These are phyloP conservation scores for Eutrema japonicum DNA, from an alignment of 345 rosid genomes.

Conservation along the genomic window DNA sequence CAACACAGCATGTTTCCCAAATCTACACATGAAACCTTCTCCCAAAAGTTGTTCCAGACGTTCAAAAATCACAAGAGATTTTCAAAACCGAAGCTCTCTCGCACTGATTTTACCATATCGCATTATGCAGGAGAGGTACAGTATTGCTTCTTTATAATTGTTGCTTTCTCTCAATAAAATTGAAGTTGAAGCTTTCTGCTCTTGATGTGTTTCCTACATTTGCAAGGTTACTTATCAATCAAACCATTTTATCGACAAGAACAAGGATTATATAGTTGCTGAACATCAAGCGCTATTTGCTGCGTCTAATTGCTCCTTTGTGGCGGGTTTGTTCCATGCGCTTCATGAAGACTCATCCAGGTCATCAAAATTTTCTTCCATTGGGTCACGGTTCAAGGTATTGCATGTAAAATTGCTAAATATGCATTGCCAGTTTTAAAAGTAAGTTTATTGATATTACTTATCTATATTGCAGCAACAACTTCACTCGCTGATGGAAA, in stretches of 20 bases:
- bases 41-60: constrained; percentile 91
- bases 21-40: constrained; percentile 90
- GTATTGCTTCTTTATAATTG: constrained; percentile 16
- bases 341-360: constrained; percentile 86
- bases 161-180: constrained; percentile 5
- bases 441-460: constrained; percentile 26
- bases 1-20: constrained; percentile 89
- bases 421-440: constrained; percentile 7
- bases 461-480: constrained; percentile 70
- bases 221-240: constrained; percentile 79
- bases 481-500: constrained; percentile 98
- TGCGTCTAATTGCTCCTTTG: constrained; percentile 80
- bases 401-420: constrained; percentile 30
- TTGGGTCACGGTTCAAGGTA: constrained; percentile 93
- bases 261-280: constrained; percentile 93
- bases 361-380: constrained; percentile 94
- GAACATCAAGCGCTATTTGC: constrained; percentile 89
- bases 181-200: constrained; percentile 18
- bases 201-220: constrained; percentile 23
- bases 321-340: constrained; percentile 75
- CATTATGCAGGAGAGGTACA: constrained; percentile 96
- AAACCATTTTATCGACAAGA: constrained; percentile 84
- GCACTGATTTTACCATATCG: constrained; percentile 79
- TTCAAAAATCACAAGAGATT: constrained; percentile 74
- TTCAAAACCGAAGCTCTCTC: constrained; percentile 94